Evolutionary conservation across 2,329 filamentous ascomycete species (phyloP).

Genomic region (Diaporthe australafricana): DNA sequence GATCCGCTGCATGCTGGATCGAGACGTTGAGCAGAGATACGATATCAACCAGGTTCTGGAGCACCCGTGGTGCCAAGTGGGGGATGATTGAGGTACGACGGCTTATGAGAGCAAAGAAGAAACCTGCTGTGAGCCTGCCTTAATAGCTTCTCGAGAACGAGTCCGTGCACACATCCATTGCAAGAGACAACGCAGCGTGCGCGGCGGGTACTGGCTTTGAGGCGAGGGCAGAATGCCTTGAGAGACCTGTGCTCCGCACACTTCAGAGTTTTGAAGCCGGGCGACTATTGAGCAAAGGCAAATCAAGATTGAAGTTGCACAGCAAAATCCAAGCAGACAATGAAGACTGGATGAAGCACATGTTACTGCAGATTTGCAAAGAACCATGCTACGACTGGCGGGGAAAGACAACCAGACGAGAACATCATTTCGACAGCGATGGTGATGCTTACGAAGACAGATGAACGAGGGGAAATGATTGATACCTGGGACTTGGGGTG

Average conservation of each 20-base stretch:
- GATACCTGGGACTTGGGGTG: slow-evolving; percentile 17
- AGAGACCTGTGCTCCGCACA: neutral
- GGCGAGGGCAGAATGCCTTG: neutral
- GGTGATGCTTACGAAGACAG: neutral
- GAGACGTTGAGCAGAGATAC: slow-evolving; percentile 84
- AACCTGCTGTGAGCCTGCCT: neutral
- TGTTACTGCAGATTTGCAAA: neutral
- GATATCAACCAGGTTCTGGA: slow-evolving; percentile 90
- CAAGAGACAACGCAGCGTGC: neutral
- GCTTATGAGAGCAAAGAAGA: neutral
- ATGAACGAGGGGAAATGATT: neutral
- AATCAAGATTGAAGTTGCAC: neutral
- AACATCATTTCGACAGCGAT: neutral
- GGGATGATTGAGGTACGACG: slow-evolving; percentile 7
- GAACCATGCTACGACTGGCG: neutral
- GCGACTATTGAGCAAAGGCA: neutral
- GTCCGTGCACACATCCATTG: neutral
- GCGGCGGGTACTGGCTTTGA: neutral
- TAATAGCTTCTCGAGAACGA: neutral
- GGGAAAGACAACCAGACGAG: neutral
- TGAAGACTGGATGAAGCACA: neutral
- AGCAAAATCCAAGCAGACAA: neutral
- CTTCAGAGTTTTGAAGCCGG: neutral
- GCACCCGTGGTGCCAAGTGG: slow-evolving; percentile 79
- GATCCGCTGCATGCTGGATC: slow-evolving; percentile 90